phyloP scores from a whole-genome alignment of 768 basidiomycete species.

The Pluteus cervinus region DNA sequence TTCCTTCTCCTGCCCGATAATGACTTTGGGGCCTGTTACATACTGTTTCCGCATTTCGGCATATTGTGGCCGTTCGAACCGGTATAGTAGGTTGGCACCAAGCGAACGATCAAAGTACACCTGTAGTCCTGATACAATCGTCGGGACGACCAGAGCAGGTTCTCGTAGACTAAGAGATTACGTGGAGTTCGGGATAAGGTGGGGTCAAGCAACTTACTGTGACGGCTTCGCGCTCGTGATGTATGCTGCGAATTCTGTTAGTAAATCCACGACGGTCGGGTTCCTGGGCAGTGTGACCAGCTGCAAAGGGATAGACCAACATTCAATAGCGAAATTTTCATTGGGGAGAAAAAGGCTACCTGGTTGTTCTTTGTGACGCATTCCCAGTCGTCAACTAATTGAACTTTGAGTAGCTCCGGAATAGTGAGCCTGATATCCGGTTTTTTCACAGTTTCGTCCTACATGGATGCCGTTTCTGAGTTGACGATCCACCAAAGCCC shows the following conservation, averaged over 20 bases:
- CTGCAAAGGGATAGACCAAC: constrained; percentile 30
- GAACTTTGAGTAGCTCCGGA: constrained; percentile 84
- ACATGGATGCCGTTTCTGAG: constrained; percentile 1
- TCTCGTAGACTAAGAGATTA: constrained; percentile 50
- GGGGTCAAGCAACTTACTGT: constrained; percentile 26
- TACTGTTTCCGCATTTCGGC: constrained; percentile 68
- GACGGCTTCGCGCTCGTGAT: constrained; percentile 43
- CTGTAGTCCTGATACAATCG: constrained; percentile 78
- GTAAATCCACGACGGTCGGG: constrained; percentile 72
- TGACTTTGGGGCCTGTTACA: constrained; percentile 67
- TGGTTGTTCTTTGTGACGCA: constrained; percentile 91
- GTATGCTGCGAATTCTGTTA: constrained; percentile 72
- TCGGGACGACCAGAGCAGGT: constrained; percentile 64
- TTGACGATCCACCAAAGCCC: neutral
- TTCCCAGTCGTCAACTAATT: constrained; percentile 98
- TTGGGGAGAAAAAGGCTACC: constrained; percentile 34
- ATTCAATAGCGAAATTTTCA: neutral
- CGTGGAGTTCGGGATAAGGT: constrained; percentile 1
- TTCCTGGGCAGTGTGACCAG: constrained; percentile 77
- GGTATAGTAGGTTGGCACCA: constrained; percentile 86
- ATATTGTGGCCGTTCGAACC: constrained; percentile 94
- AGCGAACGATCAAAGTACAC: constrained; percentile 93
- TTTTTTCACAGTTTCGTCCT: constrained; percentile 75
- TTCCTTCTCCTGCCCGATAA: constrained; percentile 66
- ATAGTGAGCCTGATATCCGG: constrained; percentile 89